A percentile compares a stretch with the other conserved stretches of the same genome.
phyloP scores from a whole-genome alignment of 257 asterid species.

The Parsonsia alboflavescens region DNA sequence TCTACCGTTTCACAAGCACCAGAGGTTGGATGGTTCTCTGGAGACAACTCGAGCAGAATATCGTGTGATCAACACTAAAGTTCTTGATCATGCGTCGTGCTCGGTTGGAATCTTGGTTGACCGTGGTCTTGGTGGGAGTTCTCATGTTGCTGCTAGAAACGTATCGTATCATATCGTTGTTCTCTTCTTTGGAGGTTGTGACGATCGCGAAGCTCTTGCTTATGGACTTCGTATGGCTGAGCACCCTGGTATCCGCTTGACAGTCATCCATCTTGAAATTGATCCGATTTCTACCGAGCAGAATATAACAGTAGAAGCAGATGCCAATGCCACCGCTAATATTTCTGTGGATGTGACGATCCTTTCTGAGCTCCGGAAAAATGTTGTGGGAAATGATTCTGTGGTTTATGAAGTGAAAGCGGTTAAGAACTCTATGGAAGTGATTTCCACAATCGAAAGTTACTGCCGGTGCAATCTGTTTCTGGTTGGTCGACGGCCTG shows the following conservation, averaged over 20 bases:
- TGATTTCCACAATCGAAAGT: conserved; percentile 17
- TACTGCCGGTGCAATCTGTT: conserved; percentile 35
- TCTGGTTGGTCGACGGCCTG: conserved; percentile 41
- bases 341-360: conserved; percentile 29
- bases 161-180: conserved; percentile 34
- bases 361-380: conserved; percentile 19
- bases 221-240: conserved; percentile 51
- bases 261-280: conserved; percentile 27
- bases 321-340: not conserved
- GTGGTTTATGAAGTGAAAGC: conserved; percentile 22
- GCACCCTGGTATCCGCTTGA: conserved; percentile 47
- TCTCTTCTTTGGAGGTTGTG: conserved; percentile 48
- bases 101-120: conserved; percentile 51
- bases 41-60: conserved; percentile 45
- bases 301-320: conserved; percentile 19
- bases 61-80: conserved; percentile 35
- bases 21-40: conserved; percentile 40
- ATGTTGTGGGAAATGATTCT: conserved; percentile 10
- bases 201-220: conserved; percentile 54
- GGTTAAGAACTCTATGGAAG: conserved; percentile 19
- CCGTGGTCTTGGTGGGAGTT: conserved; percentile 52
- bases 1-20: conserved; percentile 50
- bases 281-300: conserved; percentile 23
- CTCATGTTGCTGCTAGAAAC: conserved; percentile 48
- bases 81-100: conserved; percentile 43